These are phyloP conservation scores for Mucor piriformis DNA, from an alignment of 371 early-diverging fungal species.

Conservation along the genomic window DNA sequence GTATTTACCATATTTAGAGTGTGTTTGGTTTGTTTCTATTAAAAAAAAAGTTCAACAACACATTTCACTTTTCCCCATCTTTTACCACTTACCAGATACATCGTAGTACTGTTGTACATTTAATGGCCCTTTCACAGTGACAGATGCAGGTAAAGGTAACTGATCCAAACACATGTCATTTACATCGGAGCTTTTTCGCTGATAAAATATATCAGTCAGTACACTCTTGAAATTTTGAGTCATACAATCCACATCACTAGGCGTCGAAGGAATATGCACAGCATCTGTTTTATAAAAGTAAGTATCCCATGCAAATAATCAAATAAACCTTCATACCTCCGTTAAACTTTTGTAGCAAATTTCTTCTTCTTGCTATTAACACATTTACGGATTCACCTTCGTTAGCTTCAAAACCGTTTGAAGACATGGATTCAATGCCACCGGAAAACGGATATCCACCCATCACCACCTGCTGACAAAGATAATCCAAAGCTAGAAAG, in stretches of 20 bases:
- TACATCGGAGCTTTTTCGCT: conserved; percentile 21
- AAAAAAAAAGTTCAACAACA: background rate
- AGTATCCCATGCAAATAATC: no score
- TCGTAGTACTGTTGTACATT: conserved; percentile 56
- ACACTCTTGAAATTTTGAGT: conserved; percentile 50
- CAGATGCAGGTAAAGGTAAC: conserved; percentile 38
- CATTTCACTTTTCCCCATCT: background rate
- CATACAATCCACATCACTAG: conserved; percentile 36
- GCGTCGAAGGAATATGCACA: conserved; percentile 46
- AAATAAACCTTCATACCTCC: conserved; percentile 28
- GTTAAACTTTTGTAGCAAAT: conserved; percentile 43
- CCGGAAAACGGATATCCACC: conserved; percentile 59
- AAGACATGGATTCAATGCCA: conserved; percentile 44
- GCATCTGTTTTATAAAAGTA: conserved; percentile 25
- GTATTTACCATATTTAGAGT: conserved; percentile 67
- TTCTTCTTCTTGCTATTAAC: conserved; percentile 50
- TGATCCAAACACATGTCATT: conserved; percentile 32
- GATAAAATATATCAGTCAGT: conserved; percentile 48
- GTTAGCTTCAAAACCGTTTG: conserved; percentile 50
- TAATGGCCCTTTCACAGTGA: conserved; percentile 49
- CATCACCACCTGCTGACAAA: conserved; percentile 52
- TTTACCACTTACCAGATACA: conserved; percentile 33
- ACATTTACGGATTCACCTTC: conserved; percentile 54
- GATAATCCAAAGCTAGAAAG: conserved; percentile 23
- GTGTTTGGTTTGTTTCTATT: conserved; percentile 57